phyloP scores from a whole-genome alignment of 768 basidiomycete genomes.

The Artomyces pyxidatus region DNA sequence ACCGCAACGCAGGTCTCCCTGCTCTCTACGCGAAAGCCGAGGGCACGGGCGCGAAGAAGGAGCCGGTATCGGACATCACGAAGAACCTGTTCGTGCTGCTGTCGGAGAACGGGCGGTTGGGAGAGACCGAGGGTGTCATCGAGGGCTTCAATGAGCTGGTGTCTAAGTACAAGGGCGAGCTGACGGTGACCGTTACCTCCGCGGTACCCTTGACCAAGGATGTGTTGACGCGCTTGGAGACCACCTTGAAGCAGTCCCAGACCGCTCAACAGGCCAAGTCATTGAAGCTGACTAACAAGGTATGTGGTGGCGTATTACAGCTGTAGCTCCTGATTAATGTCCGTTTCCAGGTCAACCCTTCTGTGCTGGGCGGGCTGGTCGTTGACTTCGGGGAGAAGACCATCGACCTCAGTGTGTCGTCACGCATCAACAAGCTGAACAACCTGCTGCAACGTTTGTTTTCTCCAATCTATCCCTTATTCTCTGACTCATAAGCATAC shows the following conservation, averaged over 20 bases:
- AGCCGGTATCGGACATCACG: conserved; percentile 74
- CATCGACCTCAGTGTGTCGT: conserved; percentile 90
- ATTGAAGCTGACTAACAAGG: conserved; percentile 89
- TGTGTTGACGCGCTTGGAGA: conserved; percentile 69
- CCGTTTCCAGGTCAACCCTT: conserved; percentile 71
- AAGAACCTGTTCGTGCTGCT: conserved; percentile 88
- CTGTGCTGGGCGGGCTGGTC: conserved; percentile 85
- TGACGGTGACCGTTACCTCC: conserved; percentile 88
- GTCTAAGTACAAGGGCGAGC: conserved; percentile 83
- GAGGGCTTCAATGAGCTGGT: conserved; percentile 89
- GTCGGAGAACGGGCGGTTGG: conserved; percentile 87
- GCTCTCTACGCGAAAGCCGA: conserved; percentile 63
- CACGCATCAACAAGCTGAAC: conserved; percentile 93
- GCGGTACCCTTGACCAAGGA: conserved; percentile 76
- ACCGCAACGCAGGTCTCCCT: conserved; percentile 62
- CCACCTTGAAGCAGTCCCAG: conserved; percentile 78
- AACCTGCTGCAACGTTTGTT: conserved; percentile 74
- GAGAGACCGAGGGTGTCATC: conserved; percentile 78
- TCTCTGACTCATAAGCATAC: neutral
- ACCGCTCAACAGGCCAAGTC: conserved; percentile 81
- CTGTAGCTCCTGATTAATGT: no score
- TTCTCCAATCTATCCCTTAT: neutral
- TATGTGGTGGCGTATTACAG: conserved; percentile 24
- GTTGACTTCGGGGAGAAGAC: conserved; percentile 99
- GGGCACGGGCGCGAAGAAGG: conserved; percentile 56